Percentiles rank a stretch among this genome's conserved stretches.
phyloP scores from a whole-genome alignment of 768 basidiomycete genomes.

The Trametes meyenii region DNA sequence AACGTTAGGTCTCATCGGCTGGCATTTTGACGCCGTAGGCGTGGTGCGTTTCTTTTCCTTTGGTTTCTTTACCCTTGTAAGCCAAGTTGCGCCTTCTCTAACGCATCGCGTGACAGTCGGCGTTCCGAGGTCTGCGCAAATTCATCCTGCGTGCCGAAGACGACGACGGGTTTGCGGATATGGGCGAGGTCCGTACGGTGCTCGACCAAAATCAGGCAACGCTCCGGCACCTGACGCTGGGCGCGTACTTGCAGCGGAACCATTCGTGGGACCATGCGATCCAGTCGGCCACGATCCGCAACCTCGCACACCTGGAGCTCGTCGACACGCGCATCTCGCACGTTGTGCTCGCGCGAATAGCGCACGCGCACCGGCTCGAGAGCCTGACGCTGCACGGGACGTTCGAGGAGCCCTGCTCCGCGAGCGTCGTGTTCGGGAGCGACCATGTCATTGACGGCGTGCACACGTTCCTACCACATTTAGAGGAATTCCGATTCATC shows the following conservation, averaged over 20 bases:
- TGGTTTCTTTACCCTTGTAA: background rate
- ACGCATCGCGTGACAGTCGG: constrained; percentile 36
- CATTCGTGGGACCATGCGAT: constrained; percentile 73
- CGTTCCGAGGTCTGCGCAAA: constrained; percentile 59
- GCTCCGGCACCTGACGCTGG: constrained; percentile 63
- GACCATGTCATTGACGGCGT: constrained; percentile 60
- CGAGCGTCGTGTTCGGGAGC: constrained; percentile 60
- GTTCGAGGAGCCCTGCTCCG: constrained; percentile 59
- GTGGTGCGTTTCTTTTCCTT: constrained; percentile 36
- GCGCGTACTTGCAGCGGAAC: constrained; percentile 65
- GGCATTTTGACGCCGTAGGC: constrained; percentile 74
- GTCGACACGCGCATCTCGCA: constrained; percentile 72
- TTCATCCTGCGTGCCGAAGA: constrained; percentile 73
- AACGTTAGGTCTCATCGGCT: constrained; percentile 66
- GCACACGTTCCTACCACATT: constrained; percentile 64
- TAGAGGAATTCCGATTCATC: constrained; percentile 64
- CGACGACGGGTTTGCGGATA: constrained; percentile 71
- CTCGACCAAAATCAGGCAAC: constrained; percentile 61
- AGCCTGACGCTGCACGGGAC: constrained; percentile 69
- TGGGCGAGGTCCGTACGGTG: constrained; percentile 66
- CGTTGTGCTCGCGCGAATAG: constrained; percentile 62
- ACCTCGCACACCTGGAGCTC: constrained; percentile 70
- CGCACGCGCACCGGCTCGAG: constrained; percentile 61
- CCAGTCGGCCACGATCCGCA: constrained; percentile 61
- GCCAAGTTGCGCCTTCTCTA: background rate